Percentiles rank a stretch among this genome's conserved stretches.
These are phyloP conservation scores for Beauveria pseudobassiana DNA, from an alignment of 2,329 filamentous ascomycete species.

Conservation along the genomic window DNA sequence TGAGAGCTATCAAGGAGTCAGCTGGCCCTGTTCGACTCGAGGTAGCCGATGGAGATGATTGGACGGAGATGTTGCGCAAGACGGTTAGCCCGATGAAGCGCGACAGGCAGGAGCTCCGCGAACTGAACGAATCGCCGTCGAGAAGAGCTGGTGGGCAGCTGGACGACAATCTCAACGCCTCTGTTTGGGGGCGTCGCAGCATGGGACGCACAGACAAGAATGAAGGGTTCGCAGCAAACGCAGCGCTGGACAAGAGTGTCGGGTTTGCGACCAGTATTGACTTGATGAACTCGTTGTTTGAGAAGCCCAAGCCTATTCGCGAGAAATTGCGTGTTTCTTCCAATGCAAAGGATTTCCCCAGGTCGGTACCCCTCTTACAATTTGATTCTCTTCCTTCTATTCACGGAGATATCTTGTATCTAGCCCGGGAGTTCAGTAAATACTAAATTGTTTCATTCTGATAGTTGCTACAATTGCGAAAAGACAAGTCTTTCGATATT, in stretches of 20 bases:
- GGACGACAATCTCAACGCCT: slow-evolving; percentile 39
- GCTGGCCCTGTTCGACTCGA: slow-evolving; percentile 51
- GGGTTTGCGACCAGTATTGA: slow-evolving; percentile 86
- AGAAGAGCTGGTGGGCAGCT: slow-evolving; percentile 32
- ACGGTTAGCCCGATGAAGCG: slow-evolving; percentile 93
- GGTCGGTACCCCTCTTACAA: slow-evolving; percentile 63
- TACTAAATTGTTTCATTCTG: slow-evolving; percentile 38
- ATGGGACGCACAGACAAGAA: slow-evolving; percentile 22
- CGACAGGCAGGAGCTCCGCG: slow-evolving; percentile 65
- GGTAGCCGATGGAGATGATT: slow-evolving; percentile 68
- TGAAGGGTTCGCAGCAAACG: slow-evolving; percentile 22
- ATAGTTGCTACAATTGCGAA: slow-evolving; percentile 84
- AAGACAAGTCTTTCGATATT: slow-evolving; percentile 61
- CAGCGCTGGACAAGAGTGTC: slow-evolving; percentile 40
- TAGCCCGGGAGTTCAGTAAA: slow-evolving; percentile 26
- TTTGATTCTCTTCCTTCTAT: slow-evolving; percentile 21
- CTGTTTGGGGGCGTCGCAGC: slow-evolving; percentile 27
- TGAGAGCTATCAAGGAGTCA: slow-evolving; percentile 55
- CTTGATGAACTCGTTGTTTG: slow-evolving; percentile 90
- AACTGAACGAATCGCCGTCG: slow-evolving; percentile 47
- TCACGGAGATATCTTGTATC: slow-evolving; percentile 21
- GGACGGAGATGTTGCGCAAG: slow-evolving; percentile 87
- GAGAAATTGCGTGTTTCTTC: slow-evolving; percentile 45
- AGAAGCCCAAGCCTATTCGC: slow-evolving; percentile 55
- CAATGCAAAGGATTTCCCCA: slow-evolving; percentile 62